A percentile compares a stretch with the other conserved stretches of the same genome.
Conservation (phyloP, 768 basidiomycete genomes). For the Harrya chromipes region DNA sequence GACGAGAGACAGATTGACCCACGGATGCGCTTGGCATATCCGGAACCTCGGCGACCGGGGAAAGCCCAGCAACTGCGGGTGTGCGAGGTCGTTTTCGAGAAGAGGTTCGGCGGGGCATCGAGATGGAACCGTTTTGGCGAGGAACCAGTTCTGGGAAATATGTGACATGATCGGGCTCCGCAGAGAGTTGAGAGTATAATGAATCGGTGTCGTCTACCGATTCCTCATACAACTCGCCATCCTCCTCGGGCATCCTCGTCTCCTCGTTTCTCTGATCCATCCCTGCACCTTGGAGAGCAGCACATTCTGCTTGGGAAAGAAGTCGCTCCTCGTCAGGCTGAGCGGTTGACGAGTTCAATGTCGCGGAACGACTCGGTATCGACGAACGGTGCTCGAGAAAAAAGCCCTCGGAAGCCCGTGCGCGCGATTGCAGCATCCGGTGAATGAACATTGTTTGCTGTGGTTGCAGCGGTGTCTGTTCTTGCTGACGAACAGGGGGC, state of each 20-base stretch:
- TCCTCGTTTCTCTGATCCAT: background rate
- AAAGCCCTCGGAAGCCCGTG: slow-evolving; percentile 12
- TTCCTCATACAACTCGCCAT: background rate
- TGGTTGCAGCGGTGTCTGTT: background rate
- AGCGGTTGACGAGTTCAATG: slow-evolving; percentile 3
- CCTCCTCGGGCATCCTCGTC: background rate
- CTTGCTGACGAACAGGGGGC: slow-evolving; percentile 5
- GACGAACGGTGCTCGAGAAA: slow-evolving; percentile 4
- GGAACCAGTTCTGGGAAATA: slow-evolving; percentile 2
- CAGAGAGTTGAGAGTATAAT: slow-evolving; percentile 26
- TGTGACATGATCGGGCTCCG: slow-evolving; percentile 11
- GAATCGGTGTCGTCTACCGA: slow-evolving; percentile 9
- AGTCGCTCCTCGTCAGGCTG: slow-evolving; percentile 8
- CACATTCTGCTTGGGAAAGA: slow-evolving; percentile 15
- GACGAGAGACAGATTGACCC: background rate
- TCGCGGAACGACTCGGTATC: slow-evolving; percentile 3
- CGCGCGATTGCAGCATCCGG: slow-evolving; percentile 21
- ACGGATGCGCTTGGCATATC: background rate
- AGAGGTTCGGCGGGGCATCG: slow-evolving; percentile 7
- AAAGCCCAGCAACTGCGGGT: slow-evolving; percentile 4
- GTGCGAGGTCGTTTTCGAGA: slow-evolving; percentile 7
- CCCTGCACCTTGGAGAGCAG: slow-evolving; percentile 14
- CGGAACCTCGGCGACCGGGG: slow-evolving; percentile 20
- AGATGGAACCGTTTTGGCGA: background rate
- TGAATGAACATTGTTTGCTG: slow-evolving; percentile 14